Evolutionary conservation across 164 flowering plant genomes (phyloP).

Genomic region (Magnolia kwangsiensis): DNA sequence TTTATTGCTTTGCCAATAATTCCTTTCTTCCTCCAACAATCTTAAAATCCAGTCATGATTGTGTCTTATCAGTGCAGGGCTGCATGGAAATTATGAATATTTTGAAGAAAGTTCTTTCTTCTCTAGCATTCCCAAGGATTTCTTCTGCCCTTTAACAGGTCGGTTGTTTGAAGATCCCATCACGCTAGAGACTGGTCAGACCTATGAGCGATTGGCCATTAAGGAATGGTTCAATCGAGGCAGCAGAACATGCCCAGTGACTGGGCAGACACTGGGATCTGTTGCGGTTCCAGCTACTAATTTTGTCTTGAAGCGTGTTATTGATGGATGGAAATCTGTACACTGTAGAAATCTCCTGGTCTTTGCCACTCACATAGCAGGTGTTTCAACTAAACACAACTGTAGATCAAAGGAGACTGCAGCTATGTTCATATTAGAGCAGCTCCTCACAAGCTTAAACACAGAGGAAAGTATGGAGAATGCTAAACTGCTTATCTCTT

Average conservation of each 20-base stretch:
- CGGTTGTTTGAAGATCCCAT: conserved; percentile 65
- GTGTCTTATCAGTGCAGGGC: conserved; percentile 30
- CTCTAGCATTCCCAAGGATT: conserved; percentile 46
- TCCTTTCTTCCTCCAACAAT: not conserved
- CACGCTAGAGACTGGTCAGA: conserved; percentile 76
- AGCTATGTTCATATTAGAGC: conserved; percentile 38
- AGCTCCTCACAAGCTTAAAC: conserved; percentile 41
- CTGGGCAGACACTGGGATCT: conserved; percentile 41
- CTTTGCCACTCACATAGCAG: conserved; percentile 29
- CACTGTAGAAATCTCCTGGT: conserved; percentile 30
- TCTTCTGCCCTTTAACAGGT: conserved; percentile 62
- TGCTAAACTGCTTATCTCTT: conserved; percentile 44
- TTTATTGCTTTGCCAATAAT: not conserved
- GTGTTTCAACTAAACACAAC: conserved; percentile 15
- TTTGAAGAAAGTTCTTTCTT: conserved; percentile 27
- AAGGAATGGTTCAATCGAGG: conserved; percentile 57
- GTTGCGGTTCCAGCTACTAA: conserved; percentile 44
- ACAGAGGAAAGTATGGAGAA: conserved; percentile 35
- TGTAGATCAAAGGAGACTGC: conserved; percentile 28
- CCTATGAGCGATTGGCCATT: conserved; percentile 58
- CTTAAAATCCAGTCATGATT: not conserved
- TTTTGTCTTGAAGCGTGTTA: conserved; percentile 49
- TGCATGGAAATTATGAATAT: conserved; percentile 20
- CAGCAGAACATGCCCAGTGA: conserved; percentile 52
- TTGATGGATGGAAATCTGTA: conserved; percentile 55